Conservation (phyloP, 805 yeast species). For the Kluyveromyces nonfermentans region DNA sequence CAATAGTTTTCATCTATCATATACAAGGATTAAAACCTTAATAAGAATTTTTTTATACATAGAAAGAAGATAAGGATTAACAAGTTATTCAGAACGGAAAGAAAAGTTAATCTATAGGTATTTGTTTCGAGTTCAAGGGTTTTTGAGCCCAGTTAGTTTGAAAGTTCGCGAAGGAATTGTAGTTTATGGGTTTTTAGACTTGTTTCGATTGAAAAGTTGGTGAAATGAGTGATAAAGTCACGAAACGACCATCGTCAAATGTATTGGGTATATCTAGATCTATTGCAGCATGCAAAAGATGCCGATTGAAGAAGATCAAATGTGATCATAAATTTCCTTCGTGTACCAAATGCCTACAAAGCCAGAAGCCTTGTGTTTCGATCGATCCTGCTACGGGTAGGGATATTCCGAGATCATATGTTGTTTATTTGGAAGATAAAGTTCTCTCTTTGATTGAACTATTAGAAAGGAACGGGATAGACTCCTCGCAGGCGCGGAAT, state of each 20-base stretch:
- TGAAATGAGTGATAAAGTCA: conserved; percentile 1
- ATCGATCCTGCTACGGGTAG: conserved; percentile 84
- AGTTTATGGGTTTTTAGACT: conserved; percentile 5
- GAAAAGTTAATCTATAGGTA: too few species aligned
- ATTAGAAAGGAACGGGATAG: conserved; percentile 37
- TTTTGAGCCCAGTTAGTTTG: too few species aligned
- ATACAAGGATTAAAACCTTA: too few species aligned
- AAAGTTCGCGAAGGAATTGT: too few species aligned
- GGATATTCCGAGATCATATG: conserved; percentile 73
- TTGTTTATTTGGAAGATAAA: conserved; percentile 60
- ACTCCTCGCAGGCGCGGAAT: conserved; percentile 19
- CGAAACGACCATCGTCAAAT: conserved; percentile 12
- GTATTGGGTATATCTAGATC: conserved; percentile 46
- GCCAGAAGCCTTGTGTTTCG: conserved; percentile 69
- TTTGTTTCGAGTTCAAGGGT: too few species aligned
- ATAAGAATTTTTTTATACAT: too few species aligned
- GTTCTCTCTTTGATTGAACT: conserved; percentile 46
- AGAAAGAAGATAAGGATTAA: too few species aligned
- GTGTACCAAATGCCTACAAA: conserved; percentile 47
- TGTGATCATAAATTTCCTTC: conserved; percentile 52
- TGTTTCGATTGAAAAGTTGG: neutral
- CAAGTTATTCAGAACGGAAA: too few species aligned
- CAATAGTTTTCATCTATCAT: too few species aligned
- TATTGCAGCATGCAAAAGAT: conserved; percentile 79
- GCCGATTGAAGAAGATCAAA: conserved; percentile 58